Base-by-base conservation (phyloP, 23 red algal species). In the Pyropia yezoensis region DNA sequence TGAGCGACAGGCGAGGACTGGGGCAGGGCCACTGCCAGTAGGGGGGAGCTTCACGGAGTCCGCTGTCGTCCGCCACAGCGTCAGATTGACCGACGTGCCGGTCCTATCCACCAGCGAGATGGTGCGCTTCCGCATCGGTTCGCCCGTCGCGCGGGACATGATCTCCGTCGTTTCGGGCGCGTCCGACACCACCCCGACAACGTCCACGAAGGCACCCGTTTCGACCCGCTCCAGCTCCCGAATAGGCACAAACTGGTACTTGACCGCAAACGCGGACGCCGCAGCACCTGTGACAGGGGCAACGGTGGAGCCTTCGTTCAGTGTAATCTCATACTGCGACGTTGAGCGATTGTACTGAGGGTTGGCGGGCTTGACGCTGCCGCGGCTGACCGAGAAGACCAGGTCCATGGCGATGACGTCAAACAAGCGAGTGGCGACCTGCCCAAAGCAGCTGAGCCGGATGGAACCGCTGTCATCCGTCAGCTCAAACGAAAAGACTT, bases 221-320 rank as follows among this genome's bases (percentile, higher is more conserved):
- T 74, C 78, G 0, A 91, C 59, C 15, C 54, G 59, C 12, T 83
- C 76, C 27, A 98, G 86, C 28, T 88, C 67, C 14, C 54, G 62
- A 63, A 98, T 90, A 34, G 91, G 91, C 21, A 77, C 79, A 54
- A 98, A 98, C 57, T 98, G 74, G 76, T 88, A 98, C 52, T 87
- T 72, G 27, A 98, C 71, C 33, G 75, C 62, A 62, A 69, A 66
- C 20, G 91, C 61, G 15, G 70, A 83, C 57, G 81, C 86, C 19
- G 88, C 85, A 28, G 91, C 94, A 47, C 17, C 18, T 14, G 33
- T 55, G 11, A 82, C 52, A 56, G 79, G 66, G 20, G 75, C 79
- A 30, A 98, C 49, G 17, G 65, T 49, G 8, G 94, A 91, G 21
- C 76, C 78, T n/a, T 68, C 65, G 56, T 88, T 86, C 13, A 91